A percentile compares a stretch with the other conserved stretches of the same genome.
phyloP scores from a whole-genome alignment of 148 eudicot genomes.

The Suaeda aralocaspica region DNA sequence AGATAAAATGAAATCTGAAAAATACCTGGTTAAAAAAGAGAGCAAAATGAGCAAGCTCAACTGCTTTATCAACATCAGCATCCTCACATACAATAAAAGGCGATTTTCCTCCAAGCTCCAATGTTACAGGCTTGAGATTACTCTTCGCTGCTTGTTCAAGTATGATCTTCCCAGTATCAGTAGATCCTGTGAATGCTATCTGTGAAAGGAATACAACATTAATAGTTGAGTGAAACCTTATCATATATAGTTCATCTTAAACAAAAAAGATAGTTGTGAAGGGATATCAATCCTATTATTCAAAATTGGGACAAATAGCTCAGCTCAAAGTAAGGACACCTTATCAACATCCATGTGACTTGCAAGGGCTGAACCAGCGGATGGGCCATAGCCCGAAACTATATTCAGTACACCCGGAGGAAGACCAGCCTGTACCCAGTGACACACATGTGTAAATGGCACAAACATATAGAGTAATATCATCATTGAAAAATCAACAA shows the following conservation, averaged over 20 bases:
- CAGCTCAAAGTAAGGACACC: slow-evolving; percentile 41
- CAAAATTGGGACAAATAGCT: background rate
- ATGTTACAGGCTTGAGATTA: slow-evolving; percentile 57
- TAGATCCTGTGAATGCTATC: slow-evolving; percentile 72
- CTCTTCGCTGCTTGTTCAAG: slow-evolving; percentile 54
- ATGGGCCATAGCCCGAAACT: slow-evolving; percentile 62
- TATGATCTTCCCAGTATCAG: slow-evolving; percentile 51
- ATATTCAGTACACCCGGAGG: slow-evolving; percentile 76
- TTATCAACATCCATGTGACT: slow-evolving; percentile 85
- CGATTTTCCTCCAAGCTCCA: slow-evolving; percentile 75
- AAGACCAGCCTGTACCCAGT: slow-evolving; percentile 55
- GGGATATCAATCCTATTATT: too few species aligned
- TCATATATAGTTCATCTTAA: too few species aligned
- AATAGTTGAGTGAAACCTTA: background rate
- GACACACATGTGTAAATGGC: background rate
- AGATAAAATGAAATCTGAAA: background rate
- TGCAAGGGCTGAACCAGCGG: slow-evolving; percentile 81
- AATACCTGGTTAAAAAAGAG: slow-evolving; percentile 42
- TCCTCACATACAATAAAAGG: slow-evolving; percentile 64
- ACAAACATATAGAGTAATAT: background rate
- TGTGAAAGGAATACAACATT: slow-evolving; percentile 16
- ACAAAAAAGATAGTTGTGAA: too few species aligned
- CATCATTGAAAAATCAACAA: background rate
- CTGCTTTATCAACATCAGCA: slow-evolving; percentile 58
- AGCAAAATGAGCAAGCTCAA: slow-evolving; percentile 66